Evolutionary conservation across 805 yeast genomes (phyloP), one percentile per base, ranked within the genome.

Genomic region (Jamesozyma lodderae): DNA sequence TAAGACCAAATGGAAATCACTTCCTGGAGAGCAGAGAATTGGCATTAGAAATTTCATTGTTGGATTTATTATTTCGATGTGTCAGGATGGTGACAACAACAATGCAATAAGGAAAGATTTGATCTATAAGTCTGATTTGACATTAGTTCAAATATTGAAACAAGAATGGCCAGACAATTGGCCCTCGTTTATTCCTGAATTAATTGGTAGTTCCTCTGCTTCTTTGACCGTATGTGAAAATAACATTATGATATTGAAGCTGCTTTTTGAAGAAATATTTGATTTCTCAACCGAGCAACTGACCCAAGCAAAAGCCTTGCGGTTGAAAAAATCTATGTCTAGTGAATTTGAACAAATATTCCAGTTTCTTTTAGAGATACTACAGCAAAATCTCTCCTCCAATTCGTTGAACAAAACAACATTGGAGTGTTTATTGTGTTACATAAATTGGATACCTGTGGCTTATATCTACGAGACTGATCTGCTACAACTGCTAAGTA

Each of bases 131-230:
- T 86, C 88, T 49, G 95, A 92, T 63, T 70, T 90, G 54, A 87
- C 96, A 10, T 67, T 90, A 51, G 97, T 90, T 25, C 90, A 88
- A 52, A 79, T 90, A 38, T 75, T 90, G 55, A 92, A 92, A 56
- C 96, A 90, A 62, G 98, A 90, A 58, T 90, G 98, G 98, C 97
- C 97, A 24, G 82, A 77, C 48, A 81, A 86, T 58, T 90, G 97
- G 97, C 96, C 96, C 15, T 81, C 79, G 50, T 90, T 92, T 55
- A 81, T 90, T 31, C 94, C 95, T 13, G 97, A 92, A 57, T 73
- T 90, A 40, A 90, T 88, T 31, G 73, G 69, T 41, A 79, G 94
- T 46, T 78, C 94, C 31, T 74, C 84, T 45, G 75, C 87, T 13
- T 79, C 90, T 16, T 75, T 81, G 61, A 88, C 85, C 52, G 94